Percentiles rank a stretch among this genome's conserved stretches.
phyloP scores from a whole-genome alignment of 2,329 filamentous ascomycete genomes.

The Nakataea oryzae region DNA sequence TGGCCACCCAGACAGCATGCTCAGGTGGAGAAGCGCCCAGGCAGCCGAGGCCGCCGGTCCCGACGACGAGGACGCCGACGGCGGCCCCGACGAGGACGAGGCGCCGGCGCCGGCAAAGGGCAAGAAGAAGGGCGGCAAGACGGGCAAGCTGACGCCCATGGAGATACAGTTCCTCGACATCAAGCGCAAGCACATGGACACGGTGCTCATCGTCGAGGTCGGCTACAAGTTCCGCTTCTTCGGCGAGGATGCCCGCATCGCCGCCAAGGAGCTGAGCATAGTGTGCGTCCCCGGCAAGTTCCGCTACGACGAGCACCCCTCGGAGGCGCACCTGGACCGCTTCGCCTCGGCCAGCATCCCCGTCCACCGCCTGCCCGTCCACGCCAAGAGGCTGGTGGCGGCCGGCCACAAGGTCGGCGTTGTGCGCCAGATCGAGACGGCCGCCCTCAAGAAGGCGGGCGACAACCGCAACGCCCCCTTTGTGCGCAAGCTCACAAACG shows the following conservation, averaged over 20 bases:
- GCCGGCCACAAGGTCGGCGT: conserved; percentile 95
- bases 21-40: conserved; percentile 27
- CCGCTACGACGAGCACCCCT: conserved; percentile 86
- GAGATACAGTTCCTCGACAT: conserved; percentile 90
- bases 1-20: conserved; percentile 71
- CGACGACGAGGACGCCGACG: conserved; percentile 27
- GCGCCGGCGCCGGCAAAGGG: conserved; percentile 31
- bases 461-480: conserved; percentile 93
- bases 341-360: conserved; percentile 97
- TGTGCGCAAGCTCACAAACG: conserved; percentile 81
- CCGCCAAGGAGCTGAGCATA: conserved; percentile 84
- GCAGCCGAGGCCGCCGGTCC: conserved; percentile 21
- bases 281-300: conserved; percentile 95
- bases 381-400: conserved; percentile 83
- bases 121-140: conserved; percentile 61
- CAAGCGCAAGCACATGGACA: conserved; percentile 79
- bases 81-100: conserved; percentile 34
- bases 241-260: conserved; percentile 83
- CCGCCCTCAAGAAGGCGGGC: conserved; percentile 87
- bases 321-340: conserved; percentile 81
- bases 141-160: conserved; percentile 82
- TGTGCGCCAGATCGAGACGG: conserved; percentile 88
- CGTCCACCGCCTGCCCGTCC: conserved; percentile 80
- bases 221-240: conserved; percentile 98
- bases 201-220: conserved; percentile 83